phyloP scores from a whole-genome alignment of 768 basidiomycete species.

The Cystobasidiopsis lactophilus region DNA sequence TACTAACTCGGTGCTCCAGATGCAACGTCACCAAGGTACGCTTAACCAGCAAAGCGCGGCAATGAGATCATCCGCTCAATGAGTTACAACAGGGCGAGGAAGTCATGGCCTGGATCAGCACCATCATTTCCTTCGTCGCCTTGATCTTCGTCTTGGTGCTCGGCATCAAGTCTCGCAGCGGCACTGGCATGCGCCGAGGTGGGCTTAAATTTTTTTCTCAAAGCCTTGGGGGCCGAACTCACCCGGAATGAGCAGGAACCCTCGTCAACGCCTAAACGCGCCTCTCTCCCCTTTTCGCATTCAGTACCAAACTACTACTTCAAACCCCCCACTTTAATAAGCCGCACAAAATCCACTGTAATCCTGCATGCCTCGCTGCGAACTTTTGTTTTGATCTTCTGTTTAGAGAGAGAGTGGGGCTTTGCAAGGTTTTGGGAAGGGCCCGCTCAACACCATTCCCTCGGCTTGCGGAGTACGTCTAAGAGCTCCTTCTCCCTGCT shows the following conservation, averaged over 20 bases:
- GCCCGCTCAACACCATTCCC: constrained; percentile 33
- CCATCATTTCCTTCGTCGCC: not conserved
- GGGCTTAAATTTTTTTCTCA: not conserved
- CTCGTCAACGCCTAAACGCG: not conserved
- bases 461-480: constrained; percentile 39
- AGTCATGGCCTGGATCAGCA: not conserved
- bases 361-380: no score
- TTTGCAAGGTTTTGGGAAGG: no score
- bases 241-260: not conserved
- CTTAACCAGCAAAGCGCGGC: no score
- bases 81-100: not conserved
- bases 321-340: not conserved
- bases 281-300: not conserved
- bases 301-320: not conserved
- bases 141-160: not conserved
- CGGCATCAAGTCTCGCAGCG: not conserved
- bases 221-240: not conserved
- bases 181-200: not conserved
- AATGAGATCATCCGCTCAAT: not conserved
- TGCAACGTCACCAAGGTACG: no score
- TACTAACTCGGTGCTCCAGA: no score
- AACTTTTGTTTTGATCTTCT: no score
- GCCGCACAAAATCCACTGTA: no score
- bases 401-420: no score
- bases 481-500: constrained; percentile 47